Base-by-base conservation (phyloP, 305 asterid genomes). In the Fraxinus latifolia region DNA sequence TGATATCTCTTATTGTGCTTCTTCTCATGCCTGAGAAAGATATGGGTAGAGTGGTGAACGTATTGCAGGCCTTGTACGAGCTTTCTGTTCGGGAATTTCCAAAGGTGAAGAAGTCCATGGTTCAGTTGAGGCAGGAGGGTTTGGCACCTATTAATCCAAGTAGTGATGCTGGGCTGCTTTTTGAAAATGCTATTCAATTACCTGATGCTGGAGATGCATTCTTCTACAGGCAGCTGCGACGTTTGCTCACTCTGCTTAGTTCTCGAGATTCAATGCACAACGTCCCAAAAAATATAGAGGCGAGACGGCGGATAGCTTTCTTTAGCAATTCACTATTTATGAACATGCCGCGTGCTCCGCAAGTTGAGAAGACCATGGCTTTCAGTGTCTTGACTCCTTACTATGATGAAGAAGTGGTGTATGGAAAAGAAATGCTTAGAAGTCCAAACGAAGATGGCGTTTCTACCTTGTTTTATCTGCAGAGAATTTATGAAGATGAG, bases 351-450 rank as follows among this genome's bases (percentile, higher is more conserved):
- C 95, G 94, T 33, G 99, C 99, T 14, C 98, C 97, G 27, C 90
- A 84, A 82, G 95, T 94, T 81, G 99, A 95, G 88, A 94, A 94
- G 84, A 94, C 94, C 97, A 87, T 93, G 92, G 97, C 99, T 39
- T 94, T 95, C 84, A 94, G 98, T 39, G 98, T 96, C 72, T 88
- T 96, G 94, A 96, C 99, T 68, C 99, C 99, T 76, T 96, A 93
- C 90, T 94, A 94, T 53, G 96, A 93, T 39, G 99, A 96, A 86
- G 98, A 94, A 79, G 99, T 96, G 74, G 60, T 91, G 89, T 96
- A 82, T 81, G 95, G 97, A 1, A 96, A 89, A 87, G 98, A 94
- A 83, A 88, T 47, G 82, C 94, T 96, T 68, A 85, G 98, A 84
- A 93, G 93, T 83, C 91, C 88, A 34, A 96, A 94, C 79, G 97